Evolutionary conservation across 2,329 filamentous ascomycete species (phyloP).

Genomic region (Lasiodiplodia hormozganensis): DNA sequence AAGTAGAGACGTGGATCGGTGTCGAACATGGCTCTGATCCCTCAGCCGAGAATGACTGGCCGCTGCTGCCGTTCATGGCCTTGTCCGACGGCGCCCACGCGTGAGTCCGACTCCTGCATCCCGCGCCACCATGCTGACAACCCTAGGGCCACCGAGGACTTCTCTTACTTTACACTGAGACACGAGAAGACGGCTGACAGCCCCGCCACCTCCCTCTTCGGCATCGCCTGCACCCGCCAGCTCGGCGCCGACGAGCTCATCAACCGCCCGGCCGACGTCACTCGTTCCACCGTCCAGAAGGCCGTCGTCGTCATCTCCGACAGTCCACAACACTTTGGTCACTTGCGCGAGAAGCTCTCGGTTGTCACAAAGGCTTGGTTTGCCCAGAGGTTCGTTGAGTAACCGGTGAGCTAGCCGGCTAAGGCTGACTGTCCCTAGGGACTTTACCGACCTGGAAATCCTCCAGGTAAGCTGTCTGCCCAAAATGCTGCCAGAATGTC

Average conservation of each 20-base stretch:
- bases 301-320: constrained; percentile 95
- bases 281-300: constrained; percentile 97
- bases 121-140: constrained; percentile 4
- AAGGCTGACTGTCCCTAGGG: constrained; percentile 50
- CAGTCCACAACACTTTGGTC: constrained; percentile 86
- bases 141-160: constrained; percentile 83
- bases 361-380: constrained; percentile 97
- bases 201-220: constrained; percentile 84
- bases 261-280: constrained; percentile 84
- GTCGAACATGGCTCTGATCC: constrained; percentile 77
- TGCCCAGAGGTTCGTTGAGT: constrained; percentile 69
- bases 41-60: constrained; percentile 85
- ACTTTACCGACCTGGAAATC: constrained; percentile 92
- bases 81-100: constrained; percentile 94
- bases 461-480: constrained; percentile 58
- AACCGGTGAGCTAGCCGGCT: constrained; percentile 30
- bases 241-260: constrained; percentile 80
- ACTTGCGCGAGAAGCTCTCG: constrained; percentile 85
- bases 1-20: constrained; percentile 93
- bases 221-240: constrained; percentile 93
- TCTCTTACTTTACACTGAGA: constrained; percentile 95
- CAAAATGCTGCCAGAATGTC: background rate
- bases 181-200: constrained; percentile 55
- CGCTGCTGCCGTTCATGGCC: constrained; percentile 93
- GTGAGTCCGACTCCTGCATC: constrained; percentile 59